These are phyloP conservation scores for Spergularia marina DNA, from an alignment of 148 eudicot species.

Conservation along the genomic window DNA sequence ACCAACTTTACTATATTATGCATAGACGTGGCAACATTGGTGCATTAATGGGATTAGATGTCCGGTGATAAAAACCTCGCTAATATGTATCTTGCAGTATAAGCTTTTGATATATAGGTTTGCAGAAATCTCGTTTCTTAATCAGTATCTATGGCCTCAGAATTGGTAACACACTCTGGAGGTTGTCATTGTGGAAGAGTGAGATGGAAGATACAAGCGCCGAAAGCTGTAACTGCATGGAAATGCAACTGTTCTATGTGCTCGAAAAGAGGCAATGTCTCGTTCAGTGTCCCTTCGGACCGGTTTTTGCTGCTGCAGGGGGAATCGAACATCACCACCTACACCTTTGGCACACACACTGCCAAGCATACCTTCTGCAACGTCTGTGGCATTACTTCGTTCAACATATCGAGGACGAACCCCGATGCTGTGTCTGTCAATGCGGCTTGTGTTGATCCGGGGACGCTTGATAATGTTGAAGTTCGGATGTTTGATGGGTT, in stretches of 20 bases:
- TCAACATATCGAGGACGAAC: slow-evolving; percentile 6
- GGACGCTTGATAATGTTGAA: slow-evolving; percentile 8
- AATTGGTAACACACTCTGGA: slow-evolving; percentile 5
- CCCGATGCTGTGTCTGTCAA: slow-evolving; percentile 8
- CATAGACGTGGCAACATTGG: no score
- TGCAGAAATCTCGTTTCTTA: background rate
- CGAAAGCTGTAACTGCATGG: slow-evolving; percentile 5
- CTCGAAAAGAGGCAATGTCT: slow-evolving; percentile 13
- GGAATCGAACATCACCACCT: slow-evolving; percentile 14
- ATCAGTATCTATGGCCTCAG: background rate
- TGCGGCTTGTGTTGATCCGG: slow-evolving; percentile 12
- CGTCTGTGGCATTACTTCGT: slow-evolving; percentile 20
- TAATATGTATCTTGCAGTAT: no score
- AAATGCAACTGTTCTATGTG: slow-evolving; percentile 24
- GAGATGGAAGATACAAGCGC: slow-evolving; percentile 7
- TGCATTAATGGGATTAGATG: background rate
- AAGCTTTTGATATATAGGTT: no score
- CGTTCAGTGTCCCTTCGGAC: slow-evolving; percentile 10
- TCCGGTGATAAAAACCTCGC: background rate
- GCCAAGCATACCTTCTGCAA: slow-evolving; percentile 23
- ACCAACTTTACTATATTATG: no score
- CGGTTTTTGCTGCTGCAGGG: background rate
- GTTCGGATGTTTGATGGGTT: slow-evolving; percentile 7
- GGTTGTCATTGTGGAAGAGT: slow-evolving; percentile 15
- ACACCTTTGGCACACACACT: slow-evolving; percentile 15